Conservation (phyloP, 1,284 basidiomycete species). For the Malassezia equina region DNA sequence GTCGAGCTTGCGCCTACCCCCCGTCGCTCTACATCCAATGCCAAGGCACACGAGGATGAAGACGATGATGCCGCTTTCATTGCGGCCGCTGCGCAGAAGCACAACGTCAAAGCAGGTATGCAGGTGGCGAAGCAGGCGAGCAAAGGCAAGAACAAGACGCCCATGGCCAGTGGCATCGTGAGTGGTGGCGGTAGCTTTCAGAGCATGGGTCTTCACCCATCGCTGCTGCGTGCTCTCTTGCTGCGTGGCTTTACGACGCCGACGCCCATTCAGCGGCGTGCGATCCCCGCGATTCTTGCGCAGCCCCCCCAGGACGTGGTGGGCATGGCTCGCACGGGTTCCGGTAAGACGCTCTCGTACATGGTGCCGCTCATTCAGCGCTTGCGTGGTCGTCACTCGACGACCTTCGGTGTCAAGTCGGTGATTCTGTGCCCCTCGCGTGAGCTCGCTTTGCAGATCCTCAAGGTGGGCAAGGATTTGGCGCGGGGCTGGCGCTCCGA, state of each 20-base stretch:
- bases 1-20: constrained; percentile 1
- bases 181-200: constrained; percentile 45
- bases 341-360: constrained; percentile 94
- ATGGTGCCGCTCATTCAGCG: constrained; percentile 83
- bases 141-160: constrained; percentile 33
- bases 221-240: constrained; percentile 70
- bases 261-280: constrained; percentile 86
- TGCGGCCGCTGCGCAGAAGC: constrained; percentile 37
- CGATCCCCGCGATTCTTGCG: constrained; percentile 74
- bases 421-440: constrained; percentile 83
- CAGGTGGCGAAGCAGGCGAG: constrained; percentile 35
- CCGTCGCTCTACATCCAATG: not conserved
- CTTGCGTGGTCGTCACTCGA: constrained; percentile 68
- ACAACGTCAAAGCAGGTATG: constrained; percentile 41
- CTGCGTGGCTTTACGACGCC: constrained; percentile 90
- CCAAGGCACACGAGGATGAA: constrained; percentile 21
- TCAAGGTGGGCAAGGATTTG: constrained; percentile 89
- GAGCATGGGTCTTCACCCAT: constrained; percentile 59
- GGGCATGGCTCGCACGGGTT: constrained; percentile 96
- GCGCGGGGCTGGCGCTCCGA: constrained; percentile 58
- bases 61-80: constrained; percentile 42
- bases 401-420: constrained; percentile 72
- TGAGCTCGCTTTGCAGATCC: constrained; percentile 84
- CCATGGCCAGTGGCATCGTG: constrained; percentile 27
- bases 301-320: constrained; percentile 86